Evolutionary conservation across 2,329 filamentous ascomycete genomes (phyloP), one percentile per base, ranked within the genome.

Genomic region (Pseudomassariella vexata): DNA sequence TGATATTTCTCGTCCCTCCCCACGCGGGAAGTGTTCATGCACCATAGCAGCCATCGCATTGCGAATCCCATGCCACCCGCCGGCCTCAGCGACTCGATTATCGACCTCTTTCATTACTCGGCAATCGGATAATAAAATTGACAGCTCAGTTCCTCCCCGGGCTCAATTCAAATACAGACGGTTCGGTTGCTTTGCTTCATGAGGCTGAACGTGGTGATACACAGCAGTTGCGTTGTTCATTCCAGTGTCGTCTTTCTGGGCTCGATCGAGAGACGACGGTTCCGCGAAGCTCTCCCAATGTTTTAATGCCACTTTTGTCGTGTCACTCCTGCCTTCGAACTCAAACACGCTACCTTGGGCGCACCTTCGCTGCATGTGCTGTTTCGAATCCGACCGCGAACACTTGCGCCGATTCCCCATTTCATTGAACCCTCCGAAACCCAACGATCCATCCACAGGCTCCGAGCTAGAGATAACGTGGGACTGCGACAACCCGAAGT

Each of bases 401-500:
- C n/a, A n/a, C 12, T 18, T 17, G 25, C 30, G 30, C 20, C 22
- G 30, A 29, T 20, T 35, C 32, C 34, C 37, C 32, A 31, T 33
- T 37, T 36, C 36, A 39, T 40, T 37, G 19, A 19, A 16, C 25
- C 25, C n/a, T 30, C 24, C 23, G 23, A 22, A 20, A n/a, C 12
- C 9, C 20, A 20, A 30, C 6, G 10, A 18, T 5, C 28, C 11
- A 5, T 15, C 8, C 16, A 21, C n/a, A n/a, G n/a, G n/a, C n/a
- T n/a, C n/a, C n/a, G n/a, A n/a, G n/a, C n/a, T n/a, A n/a, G n/a
- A n/a, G n/a, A n/a, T n/a, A n/a, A n/a, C n/a, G n/a, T 23, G 21
- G n/a, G 21, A 23, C 9, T 48, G 50, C 41, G 46, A 42, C 38
- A 38, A 43, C 68, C 60, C 62, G 63, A 68, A 68, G 68, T 65